A percentile compares a stretch with the other conserved stretches of the same genome.
These are phyloP conservation scores for Scleromitrula shiraiana DNA, from an alignment of 2,329 filamentous ascomycete genomes.

Conservation along the genomic window DNA sequence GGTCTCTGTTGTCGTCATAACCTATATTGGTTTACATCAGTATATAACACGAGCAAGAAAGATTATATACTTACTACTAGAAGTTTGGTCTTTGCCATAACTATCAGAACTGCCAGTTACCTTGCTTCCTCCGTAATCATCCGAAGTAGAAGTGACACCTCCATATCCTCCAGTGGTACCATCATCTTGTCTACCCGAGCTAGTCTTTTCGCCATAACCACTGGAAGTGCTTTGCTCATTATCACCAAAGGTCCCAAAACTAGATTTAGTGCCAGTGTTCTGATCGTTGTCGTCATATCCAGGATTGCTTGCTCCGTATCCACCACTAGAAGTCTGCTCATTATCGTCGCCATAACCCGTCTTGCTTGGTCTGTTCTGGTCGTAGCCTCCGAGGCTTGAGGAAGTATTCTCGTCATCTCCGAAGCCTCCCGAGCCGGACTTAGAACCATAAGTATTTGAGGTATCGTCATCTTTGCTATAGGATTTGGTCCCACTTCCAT, in stretches of 20 bases:
- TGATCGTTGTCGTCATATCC: neutral
- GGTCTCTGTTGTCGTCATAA: neutral
- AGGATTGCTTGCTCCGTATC: neutral
- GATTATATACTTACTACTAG: neutral
- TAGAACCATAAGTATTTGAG: neutral
- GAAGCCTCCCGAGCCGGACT: neutral
- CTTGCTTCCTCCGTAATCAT: neutral
- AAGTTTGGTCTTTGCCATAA: neutral
- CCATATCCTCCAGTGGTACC: neutral
- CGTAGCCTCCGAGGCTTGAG: neutral
- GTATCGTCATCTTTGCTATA: neutral
- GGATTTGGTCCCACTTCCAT: no score
- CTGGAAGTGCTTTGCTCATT: neutral
- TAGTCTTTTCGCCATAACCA: slow-evolving; percentile 1
- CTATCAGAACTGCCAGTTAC: neutral
- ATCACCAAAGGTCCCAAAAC: neutral
- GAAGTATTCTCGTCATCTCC: neutral
- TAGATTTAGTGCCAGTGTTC: neutral
- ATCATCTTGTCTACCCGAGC: neutral
- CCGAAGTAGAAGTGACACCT: neutral
- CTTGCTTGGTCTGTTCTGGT: neutral
- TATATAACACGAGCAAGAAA: neutral
- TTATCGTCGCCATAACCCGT: neutral
- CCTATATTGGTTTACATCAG: neutral
- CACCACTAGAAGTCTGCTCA: neutral